phyloP scores from a whole-genome alignment of 208 protist genomes.

The Trypanosoma platydactyli region DNA sequence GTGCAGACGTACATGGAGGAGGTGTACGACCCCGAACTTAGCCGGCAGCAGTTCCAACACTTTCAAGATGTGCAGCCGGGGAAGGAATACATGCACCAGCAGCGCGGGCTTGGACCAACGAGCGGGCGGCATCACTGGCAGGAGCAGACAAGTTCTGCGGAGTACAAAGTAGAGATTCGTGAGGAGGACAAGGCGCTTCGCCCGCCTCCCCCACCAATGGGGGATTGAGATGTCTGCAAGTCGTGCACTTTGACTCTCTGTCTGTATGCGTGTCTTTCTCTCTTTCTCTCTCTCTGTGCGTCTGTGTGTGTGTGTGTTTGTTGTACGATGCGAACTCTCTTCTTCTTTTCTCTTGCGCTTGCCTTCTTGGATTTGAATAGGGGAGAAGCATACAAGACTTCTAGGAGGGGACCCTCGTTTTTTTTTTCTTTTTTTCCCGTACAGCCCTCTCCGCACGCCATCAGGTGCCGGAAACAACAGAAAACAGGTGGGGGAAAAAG shows the following conservation, averaged over 20 bases:
- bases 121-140: conserved; percentile 73
- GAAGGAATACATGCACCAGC: conserved; percentile 66
- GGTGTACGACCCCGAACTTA: conserved; percentile 87
- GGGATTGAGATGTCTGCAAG: background rate
- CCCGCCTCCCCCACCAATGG: conserved; percentile 67
- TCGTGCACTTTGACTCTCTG: background rate
- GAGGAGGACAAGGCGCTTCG: conserved; percentile 83
- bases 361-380: no score
- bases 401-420: no score
- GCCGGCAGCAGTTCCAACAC: conserved; percentile 80
- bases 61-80: conserved; percentile 84
- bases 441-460: no score
- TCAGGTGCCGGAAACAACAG: no score
- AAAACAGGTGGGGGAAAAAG: no score
- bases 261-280: background rate
- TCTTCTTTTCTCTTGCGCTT: no score
- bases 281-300: background rate
- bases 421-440: conserved; percentile 16
- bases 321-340: no score
- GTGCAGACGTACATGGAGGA: conserved; percentile 93
- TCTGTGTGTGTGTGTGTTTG: no score
- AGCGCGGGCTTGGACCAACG: conserved; percentile 60
- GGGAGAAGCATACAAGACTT: no score
- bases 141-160: conserved; percentile 48
- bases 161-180: conserved; percentile 69